Evolutionary conservation across 1,284 basidiomycete genomes (phyloP).

Genomic region (Melampsora larici-populina): DNA sequence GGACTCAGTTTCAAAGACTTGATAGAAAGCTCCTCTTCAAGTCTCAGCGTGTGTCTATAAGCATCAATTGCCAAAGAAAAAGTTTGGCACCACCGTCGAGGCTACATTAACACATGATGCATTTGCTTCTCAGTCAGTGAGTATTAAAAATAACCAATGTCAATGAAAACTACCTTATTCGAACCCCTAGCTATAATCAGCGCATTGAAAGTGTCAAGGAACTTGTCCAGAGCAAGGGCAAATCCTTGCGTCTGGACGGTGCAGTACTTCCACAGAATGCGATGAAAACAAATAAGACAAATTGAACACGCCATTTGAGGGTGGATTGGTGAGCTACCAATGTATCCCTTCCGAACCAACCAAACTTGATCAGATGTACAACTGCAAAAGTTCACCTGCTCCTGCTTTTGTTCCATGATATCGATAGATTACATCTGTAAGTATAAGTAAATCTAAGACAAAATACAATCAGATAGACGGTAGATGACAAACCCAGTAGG

Average conservation of each 20-base stretch:
- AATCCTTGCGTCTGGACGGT: background rate
- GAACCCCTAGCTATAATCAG: no score
- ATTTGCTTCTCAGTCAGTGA: background rate
- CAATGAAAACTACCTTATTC: no score
- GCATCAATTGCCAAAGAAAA: slow-evolving; percentile 1
- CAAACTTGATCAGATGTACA: background rate
- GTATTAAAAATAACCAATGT: no score
- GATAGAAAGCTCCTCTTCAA: background rate
- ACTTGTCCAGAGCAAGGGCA: background rate
- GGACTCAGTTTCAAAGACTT: slow-evolving; percentile 1
- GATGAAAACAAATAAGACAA: background rate
- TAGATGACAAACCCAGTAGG: no score
- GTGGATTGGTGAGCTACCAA: background rate
- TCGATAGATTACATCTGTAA: no score
- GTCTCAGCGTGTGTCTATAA: background rate
- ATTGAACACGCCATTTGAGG: background rate
- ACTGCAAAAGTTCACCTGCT: background rate
- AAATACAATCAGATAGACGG: no score
- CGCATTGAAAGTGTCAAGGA: background rate
- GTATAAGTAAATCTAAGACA: no score
- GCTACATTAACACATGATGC: background rate
- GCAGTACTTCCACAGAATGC: background rate
- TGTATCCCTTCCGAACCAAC: background rate
- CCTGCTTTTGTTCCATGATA: background rate
- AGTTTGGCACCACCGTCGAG: background rate